phyloP scores from a whole-genome alignment of 2,329 filamentous ascomycete species.

The Aspergillus fischeri region DNA sequence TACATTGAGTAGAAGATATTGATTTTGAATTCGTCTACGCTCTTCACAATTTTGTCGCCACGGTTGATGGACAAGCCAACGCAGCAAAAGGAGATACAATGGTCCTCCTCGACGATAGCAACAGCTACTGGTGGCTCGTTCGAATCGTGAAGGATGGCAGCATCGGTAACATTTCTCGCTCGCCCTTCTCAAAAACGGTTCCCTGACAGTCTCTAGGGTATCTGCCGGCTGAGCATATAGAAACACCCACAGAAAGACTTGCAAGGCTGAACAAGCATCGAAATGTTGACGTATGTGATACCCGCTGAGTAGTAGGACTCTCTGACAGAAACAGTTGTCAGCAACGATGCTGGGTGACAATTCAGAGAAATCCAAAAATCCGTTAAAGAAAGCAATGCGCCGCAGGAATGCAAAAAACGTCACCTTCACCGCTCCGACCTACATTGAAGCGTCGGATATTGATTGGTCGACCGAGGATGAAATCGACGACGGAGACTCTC shows the following conservation, averaged over 20 bases:
- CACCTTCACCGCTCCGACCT: slow-evolving; percentile 78
- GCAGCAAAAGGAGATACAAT: slow-evolving; percentile 98
- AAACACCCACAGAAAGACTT: slow-evolving; percentile 91
- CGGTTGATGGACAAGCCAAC: slow-evolving; percentile 96
- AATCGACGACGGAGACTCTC: slow-evolving; percentile 45
- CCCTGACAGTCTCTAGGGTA: slow-evolving; percentile 61
- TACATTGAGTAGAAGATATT: slow-evolving; percentile 94
- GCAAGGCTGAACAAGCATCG: slow-evolving; percentile 95
- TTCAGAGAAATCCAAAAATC: slow-evolving; percentile 74
- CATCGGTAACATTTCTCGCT: slow-evolving; percentile 58
- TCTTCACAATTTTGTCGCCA: slow-evolving; percentile 94
- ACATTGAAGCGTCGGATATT: slow-evolving; percentile 80
- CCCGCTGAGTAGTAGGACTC: not conserved
- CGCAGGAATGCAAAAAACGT: slow-evolving; percentile 81
- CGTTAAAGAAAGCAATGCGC: slow-evolving; percentile 78
- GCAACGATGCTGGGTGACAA: slow-evolving; percentile 69
- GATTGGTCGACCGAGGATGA: slow-evolving; percentile 83
- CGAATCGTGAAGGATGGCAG: slow-evolving; percentile 96
- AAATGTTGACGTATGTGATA: slow-evolving; percentile 79
- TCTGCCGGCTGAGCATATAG: slow-evolving; percentile 94
- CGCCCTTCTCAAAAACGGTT: slow-evolving; percentile 45
- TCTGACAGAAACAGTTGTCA: slow-evolving; percentile 51
- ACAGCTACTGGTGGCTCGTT: slow-evolving; percentile 99
- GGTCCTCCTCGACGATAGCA: slow-evolving; percentile 96
- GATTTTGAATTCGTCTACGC: slow-evolving; percentile 99